Percentiles rank a stretch among this genome's conserved stretches.
Evolutionary conservation across 768 basidiomycete genomes (phyloP).

Genomic region (Sarcomyxa edulis): DNA sequence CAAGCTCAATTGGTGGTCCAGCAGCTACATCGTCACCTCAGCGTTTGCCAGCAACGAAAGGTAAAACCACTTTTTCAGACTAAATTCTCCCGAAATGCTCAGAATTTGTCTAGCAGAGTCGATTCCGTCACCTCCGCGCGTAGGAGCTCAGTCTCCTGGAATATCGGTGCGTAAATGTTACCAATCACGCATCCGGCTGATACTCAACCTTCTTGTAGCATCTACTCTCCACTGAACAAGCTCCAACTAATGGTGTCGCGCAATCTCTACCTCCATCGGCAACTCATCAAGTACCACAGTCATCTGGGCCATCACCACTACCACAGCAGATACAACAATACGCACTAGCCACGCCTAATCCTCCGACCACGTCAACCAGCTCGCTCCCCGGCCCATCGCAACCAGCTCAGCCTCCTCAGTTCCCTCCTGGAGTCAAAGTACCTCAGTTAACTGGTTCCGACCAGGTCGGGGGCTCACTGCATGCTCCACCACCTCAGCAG

Average conservation of each 20-base stretch:
- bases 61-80: constrained; percentile 17
- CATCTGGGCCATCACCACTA: constrained; percentile 38
- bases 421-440: constrained; percentile 67
- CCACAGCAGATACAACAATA: constrained; percentile 44
- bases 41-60: constrained; percentile 39
- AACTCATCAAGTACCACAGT: constrained; percentile 25
- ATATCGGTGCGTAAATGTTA: constrained; percentile 40
- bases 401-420: constrained; percentile 27
- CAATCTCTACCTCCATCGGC: constrained; percentile 10
- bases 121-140: constrained; percentile 37
- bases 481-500: constrained; percentile 22
- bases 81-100: too few species aligned
- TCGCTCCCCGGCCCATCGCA: constrained; percentile 17
- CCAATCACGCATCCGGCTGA: too few species aligned
- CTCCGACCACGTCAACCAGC: constrained; percentile 12
- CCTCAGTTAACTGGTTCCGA: constrained; percentile 23
- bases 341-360: constrained; percentile 6
- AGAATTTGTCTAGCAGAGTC: constrained; percentile 38
- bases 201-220: too few species aligned
- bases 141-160: constrained; percentile 35
- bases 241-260: too few species aligned
- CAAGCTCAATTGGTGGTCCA: constrained; percentile 35
- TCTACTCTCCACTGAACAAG: too few species aligned
- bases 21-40: constrained; percentile 61
- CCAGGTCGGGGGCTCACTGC: not conserved